phyloP scores from a whole-genome alignment of 495 filamentous ascomycete genomes.

The Lophiotrema nucula region DNA sequence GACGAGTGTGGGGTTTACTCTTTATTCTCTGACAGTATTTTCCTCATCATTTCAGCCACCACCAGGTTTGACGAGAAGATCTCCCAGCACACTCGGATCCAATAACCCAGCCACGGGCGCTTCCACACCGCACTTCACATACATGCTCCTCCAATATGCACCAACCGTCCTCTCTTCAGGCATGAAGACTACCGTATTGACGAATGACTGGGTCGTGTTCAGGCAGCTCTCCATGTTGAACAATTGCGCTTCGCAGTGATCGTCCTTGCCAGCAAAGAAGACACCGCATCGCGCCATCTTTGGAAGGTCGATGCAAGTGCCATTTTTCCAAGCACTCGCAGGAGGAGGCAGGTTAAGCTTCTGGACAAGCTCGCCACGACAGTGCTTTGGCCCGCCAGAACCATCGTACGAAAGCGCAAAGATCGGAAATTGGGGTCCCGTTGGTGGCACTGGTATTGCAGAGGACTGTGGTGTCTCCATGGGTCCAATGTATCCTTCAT shows the following conservation, averaged over 20 bases:
- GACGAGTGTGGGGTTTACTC: too few relatives aligned
- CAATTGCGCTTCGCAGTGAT: conserved; percentile 26
- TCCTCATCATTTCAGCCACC: not conserved
- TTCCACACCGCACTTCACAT: conserved; percentile 27
- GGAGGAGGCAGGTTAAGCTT: conserved; percentile 8
- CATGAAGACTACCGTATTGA: conserved; percentile 32
- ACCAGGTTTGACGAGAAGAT: conserved; percentile 11
- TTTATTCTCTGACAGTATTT: too few relatives aligned
- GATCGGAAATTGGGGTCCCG: conserved; percentile 11
- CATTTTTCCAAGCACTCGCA: conserved; percentile 6
- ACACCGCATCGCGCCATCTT: conserved; percentile 18
- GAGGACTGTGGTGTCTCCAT: not conserved
- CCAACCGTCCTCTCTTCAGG: conserved; percentile 27
- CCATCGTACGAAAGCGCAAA: conserved; percentile 22
- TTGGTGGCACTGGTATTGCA: not conserved
- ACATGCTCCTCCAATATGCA: conserved; percentile 27
- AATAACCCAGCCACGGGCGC: conserved; percentile 12
- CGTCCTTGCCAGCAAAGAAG: conserved; percentile 25
- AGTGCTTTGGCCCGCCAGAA: conserved; percentile 21
- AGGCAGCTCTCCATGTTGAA: conserved; percentile 15
- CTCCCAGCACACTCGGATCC: conserved; percentile 19
- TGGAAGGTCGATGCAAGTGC: conserved; percentile 18
- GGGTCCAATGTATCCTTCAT: conserved; percentile 22
- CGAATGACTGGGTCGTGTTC: conserved; percentile 16
- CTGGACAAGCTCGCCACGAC: conserved; percentile 14